Percentiles rank a stretch among this genome's conserved stretches.
Evolutionary conservation across 2,329 filamentous ascomycete species (phyloP).

Genomic region (Penicillium glabrum): DNA sequence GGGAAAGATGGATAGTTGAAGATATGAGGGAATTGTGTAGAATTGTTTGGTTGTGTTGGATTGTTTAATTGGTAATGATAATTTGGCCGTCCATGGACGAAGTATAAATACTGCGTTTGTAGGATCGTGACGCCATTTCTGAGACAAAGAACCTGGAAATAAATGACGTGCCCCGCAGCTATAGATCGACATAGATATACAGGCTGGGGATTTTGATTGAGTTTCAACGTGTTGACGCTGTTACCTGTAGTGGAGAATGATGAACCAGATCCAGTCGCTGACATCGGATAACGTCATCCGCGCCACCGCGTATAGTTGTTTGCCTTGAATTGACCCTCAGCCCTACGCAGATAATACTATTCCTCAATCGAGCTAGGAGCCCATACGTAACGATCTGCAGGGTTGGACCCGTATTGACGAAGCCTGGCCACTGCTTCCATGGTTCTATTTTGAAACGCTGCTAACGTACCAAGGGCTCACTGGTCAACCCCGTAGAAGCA

Average conservation of each 20-base stretch:
- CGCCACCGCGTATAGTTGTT: neutral
- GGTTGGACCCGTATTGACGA: neutral
- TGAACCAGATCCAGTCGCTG: neutral
- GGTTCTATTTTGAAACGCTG: neutral
- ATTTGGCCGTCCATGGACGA: neutral
- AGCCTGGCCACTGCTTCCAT: neutral
- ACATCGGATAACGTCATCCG: slow-evolving; percentile 1
- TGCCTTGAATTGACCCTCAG: neutral
- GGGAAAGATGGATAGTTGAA: neutral
- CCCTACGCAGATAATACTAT: neutral
- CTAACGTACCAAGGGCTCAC: neutral
- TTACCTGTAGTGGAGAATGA: neutral
- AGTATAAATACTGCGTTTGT: neutral
- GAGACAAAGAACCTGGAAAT: neutral
- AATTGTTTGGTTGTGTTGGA: too few species aligned
- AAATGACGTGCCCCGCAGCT: slow-evolving; percentile 1
- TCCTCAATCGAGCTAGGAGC: neutral
- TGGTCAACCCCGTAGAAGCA: neutral
- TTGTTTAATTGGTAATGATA: neutral
- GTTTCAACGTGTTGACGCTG: neutral
- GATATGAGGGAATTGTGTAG: neutral
- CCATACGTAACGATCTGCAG: neutral
- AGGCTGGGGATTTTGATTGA: neutral
- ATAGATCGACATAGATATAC: neutral
- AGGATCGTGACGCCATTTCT: neutral